A percentile compares a stretch with the other conserved stretches of the same genome.
Conservation (phyloP, 1,284 basidiomycete species). For the Ustilago nuda region DNA sequence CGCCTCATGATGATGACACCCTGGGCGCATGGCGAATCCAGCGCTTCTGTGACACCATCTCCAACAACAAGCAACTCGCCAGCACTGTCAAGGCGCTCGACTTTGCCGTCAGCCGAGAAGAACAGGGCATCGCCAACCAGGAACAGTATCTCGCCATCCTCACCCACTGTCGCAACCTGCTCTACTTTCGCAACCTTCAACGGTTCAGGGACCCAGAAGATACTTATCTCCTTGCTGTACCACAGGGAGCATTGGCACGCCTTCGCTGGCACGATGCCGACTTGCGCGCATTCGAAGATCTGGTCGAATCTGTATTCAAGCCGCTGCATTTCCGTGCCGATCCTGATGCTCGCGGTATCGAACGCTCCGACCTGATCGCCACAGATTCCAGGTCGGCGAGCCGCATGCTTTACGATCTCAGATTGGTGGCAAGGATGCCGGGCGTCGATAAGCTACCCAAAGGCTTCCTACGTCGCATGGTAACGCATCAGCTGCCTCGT, state of each 20-base stretch:
- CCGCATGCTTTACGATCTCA: slow-evolving; percentile 34
- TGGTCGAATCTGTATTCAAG: slow-evolving; percentile 42
- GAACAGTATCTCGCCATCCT: slow-evolving; percentile 37
- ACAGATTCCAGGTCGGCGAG: slow-evolving; percentile 26
- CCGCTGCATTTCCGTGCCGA: slow-evolving; percentile 41
- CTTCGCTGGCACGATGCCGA: slow-evolving; percentile 43
- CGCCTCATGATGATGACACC: slow-evolving; percentile 29
- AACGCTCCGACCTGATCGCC: slow-evolving; percentile 33
- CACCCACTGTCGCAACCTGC: slow-evolving; percentile 35
- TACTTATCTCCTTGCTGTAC: slow-evolving; percentile 35
- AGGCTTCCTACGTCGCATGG: slow-evolving; percentile 39
- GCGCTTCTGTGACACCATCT: slow-evolving; percentile 44
- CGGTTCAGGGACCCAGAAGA: slow-evolving; percentile 29
- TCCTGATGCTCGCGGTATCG: slow-evolving; percentile 28
- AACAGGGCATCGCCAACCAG: slow-evolving; percentile 39
- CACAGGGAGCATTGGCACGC: slow-evolving; percentile 23
- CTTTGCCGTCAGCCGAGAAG: slow-evolving; percentile 43
- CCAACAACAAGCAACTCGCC: slow-evolving; percentile 29
- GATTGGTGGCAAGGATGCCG: slow-evolving; percentile 30
- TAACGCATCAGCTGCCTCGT: slow-evolving; percentile 18
- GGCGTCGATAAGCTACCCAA: slow-evolving; percentile 29
- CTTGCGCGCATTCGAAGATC: slow-evolving; percentile 39
- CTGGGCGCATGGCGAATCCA: slow-evolving; percentile 33
- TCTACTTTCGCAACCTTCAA: slow-evolving; percentile 48
- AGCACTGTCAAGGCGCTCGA: slow-evolving; percentile 35